Evolutionary conservation across 805 yeast genomes (phyloP).

Genomic region (Metschnikowia anglica): DNA sequence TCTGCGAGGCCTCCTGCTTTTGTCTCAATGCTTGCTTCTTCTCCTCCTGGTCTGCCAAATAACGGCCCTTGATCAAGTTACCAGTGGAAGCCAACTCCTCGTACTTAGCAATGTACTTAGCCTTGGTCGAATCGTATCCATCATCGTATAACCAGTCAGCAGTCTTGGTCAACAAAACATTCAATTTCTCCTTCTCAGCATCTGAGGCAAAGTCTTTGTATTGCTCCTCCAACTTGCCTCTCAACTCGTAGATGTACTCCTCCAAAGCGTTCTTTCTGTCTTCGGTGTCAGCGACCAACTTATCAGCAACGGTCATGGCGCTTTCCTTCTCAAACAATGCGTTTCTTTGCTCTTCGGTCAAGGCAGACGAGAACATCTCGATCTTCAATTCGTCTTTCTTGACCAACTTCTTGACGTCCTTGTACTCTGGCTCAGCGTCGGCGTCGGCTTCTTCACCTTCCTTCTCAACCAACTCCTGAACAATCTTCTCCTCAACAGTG

Average conservation of each 20-base stretch:
- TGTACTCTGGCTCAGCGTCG: constrained; percentile 81
- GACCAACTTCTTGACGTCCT: constrained; percentile 87
- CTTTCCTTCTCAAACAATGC: constrained; percentile 77
- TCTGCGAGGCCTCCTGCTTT: constrained; percentile 83
- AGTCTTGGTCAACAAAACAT: constrained; percentile 71
- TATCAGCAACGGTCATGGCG: constrained; percentile 83
- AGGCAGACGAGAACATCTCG: constrained; percentile 58
- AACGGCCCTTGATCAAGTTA: constrained; percentile 93
- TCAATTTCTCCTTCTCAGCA: constrained; percentile 80
- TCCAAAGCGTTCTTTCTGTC: constrained; percentile 97
- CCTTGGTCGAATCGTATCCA: constrained; percentile 95
- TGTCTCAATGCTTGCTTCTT: constrained; percentile 84
- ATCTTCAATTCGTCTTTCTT: constrained; percentile 80
- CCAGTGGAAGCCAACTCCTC: constrained; percentile 96
- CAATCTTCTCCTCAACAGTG: constrained; percentile 87
- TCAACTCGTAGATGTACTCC: constrained; percentile 96
- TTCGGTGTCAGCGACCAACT: constrained; percentile 97
- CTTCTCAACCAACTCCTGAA: constrained; percentile 80
- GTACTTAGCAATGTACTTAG: constrained; percentile 94
- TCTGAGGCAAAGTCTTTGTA: constrained; percentile 86
- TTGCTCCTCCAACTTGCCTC: constrained; percentile 93
- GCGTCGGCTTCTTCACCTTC: constrained; percentile 55
- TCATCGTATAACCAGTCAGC: constrained; percentile 99
- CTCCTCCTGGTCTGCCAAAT: constrained; percentile 91
- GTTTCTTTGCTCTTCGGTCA: constrained; percentile 55